Percentiles rank a stretch among this genome's conserved stretches.
phyloP scores from a whole-genome alignment of 192 early-diverging fungal species.

The Backusella circina region DNA sequence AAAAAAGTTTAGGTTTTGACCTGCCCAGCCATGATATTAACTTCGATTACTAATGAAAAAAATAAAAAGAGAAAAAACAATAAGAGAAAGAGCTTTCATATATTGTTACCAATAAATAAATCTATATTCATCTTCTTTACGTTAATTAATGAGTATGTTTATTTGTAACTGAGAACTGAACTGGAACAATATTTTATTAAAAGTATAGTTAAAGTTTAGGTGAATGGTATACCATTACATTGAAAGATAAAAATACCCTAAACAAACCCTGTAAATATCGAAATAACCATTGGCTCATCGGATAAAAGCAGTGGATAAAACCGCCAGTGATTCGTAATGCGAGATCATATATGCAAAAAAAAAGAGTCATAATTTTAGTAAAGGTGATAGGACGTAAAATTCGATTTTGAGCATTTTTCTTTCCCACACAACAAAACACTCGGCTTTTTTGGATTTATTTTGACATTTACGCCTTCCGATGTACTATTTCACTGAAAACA shows the following conservation, averaged over 20 bases:
- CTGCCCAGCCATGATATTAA: no score
- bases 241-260: neutral
- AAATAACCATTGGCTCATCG: neutral
- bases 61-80: no score
- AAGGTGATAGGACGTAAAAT: neutral
- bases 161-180: no score
- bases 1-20: no score
- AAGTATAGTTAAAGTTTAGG: neutral
- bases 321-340: neutral
- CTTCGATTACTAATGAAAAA: no score
- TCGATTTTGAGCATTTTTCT: neutral
- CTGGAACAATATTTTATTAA: neutral
- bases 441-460: neutral
- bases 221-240: neutral
- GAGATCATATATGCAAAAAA: neutral
- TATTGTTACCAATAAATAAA: no score
- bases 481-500: neutral
- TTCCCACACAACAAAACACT: neutral
- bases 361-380: neutral
- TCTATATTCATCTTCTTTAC: neutral
- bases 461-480: neutral
- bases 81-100: no score
- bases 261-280: neutral
- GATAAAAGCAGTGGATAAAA: conserved; percentile 2
- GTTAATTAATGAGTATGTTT: no score